A percentile compares a stretch with the other conserved stretches of the same genome.
phyloP scores from a whole-genome alignment of 75 land plant species.

The Adiantum capillusveneris region DNA sequence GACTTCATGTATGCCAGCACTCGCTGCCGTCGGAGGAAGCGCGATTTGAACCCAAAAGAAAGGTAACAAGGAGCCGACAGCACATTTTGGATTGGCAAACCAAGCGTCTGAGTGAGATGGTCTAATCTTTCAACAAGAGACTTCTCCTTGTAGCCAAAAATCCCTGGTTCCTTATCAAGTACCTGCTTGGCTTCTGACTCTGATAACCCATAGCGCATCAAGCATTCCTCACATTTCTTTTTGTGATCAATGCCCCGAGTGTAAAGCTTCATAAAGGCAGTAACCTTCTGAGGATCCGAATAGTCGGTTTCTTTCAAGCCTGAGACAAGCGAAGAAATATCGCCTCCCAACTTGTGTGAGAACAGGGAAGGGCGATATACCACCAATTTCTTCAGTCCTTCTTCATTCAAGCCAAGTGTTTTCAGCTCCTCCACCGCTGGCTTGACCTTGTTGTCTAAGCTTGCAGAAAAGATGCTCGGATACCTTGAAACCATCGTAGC shows the following conservation, averaged over 20 bases:
- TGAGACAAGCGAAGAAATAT: background rate
- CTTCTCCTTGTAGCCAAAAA: slow-evolving; percentile 1
- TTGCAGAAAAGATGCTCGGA: background rate
- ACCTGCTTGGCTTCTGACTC: background rate
- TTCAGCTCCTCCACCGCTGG: background rate
- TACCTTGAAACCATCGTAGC: background rate
- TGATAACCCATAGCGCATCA: background rate
- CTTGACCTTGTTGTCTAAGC: slow-evolving; percentile 2
- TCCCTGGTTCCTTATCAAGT: slow-evolving; percentile 1
- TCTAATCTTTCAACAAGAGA: background rate
- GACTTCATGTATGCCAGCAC: slow-evolving; percentile 2
- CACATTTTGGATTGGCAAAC: background rate
- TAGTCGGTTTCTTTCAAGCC: background rate
- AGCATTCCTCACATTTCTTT: background rate
- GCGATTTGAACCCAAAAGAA: background rate
- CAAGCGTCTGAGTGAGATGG: background rate
- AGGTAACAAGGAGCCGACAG: background rate
- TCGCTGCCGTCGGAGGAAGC: background rate
- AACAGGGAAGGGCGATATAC: background rate
- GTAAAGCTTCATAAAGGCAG: slow-evolving; percentile 2
- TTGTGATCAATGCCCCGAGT: background rate
- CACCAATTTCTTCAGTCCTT: background rate
- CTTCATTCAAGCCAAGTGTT: background rate
- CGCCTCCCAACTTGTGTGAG: background rate
- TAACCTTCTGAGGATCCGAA: background rate